phyloP scores from a whole-genome alignment of 2,329 filamentous ascomycete species.

The Colletotrichum sp. region DNA sequence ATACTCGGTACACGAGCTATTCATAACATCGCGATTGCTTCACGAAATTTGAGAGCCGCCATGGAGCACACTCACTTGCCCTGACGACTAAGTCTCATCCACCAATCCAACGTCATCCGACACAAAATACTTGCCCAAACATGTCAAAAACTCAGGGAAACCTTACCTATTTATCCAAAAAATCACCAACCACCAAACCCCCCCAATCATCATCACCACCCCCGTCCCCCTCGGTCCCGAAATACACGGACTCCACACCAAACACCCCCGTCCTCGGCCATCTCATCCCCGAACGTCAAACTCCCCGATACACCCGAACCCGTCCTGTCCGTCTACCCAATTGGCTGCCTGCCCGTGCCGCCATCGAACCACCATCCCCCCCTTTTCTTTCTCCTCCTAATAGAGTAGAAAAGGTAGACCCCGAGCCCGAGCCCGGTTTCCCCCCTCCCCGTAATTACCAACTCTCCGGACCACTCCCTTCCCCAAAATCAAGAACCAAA shows the following conservation, averaged over 20 bases:
- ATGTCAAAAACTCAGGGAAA: rapidly evolving
- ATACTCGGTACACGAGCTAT: rapidly evolving
- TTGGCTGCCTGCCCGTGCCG: not conserved
- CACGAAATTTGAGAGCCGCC: not conserved
- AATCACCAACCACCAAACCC: not conserved
- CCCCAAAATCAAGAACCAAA: not conserved
- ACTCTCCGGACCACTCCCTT: not conserved
- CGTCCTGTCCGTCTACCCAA: not conserved
- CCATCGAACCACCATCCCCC: not conserved
- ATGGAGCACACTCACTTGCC: rapidly evolving
- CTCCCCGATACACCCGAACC: not conserved
- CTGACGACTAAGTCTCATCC: no score
- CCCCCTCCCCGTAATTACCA: not conserved
- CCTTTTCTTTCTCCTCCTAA: not conserved
- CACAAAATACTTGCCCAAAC: not conserved
- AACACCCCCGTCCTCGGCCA: not conserved
- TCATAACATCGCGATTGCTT: not conserved
- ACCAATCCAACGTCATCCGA: not conserved
- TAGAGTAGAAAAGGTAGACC: not conserved
- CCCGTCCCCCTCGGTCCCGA: not conserved
- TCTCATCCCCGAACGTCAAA: not conserved
- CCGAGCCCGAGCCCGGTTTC: not conserved
- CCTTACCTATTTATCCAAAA: rapidly evolving
- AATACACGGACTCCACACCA: not conserved
- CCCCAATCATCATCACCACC: not conserved